Evolutionary conservation across 2,329 filamentous ascomycete species (phyloP).

Genomic region (Lachnellula arida): DNA sequence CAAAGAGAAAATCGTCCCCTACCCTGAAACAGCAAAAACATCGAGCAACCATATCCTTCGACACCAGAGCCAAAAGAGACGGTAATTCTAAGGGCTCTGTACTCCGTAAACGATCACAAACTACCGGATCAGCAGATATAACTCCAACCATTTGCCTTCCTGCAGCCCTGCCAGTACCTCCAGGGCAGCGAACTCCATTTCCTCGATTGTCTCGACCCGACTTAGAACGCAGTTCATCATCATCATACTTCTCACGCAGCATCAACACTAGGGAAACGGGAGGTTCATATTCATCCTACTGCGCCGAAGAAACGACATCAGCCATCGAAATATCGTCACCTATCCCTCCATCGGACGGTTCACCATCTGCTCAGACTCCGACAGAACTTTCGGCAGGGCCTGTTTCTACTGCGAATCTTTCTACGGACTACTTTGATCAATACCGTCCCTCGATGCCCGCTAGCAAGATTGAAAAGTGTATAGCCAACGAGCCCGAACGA

Average conservation of each 20-base stretch:
- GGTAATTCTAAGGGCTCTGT: not conserved
- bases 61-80: constrained; percentile 1
- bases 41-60: constrained; percentile 4
- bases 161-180: constrained; percentile 5
- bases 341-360: not conserved
- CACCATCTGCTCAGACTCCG: not conserved
- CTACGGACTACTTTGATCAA: constrained; percentile 18
- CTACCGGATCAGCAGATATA: constrained; percentile 1
- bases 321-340: not conserved
- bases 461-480: constrained; percentile 9
- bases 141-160: constrained; percentile 2
- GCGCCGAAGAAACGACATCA: not conserved
- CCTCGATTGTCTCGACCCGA: constrained; percentile 7
- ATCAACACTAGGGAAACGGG: not conserved
- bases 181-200: constrained; percentile 15
- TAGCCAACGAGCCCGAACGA: constrained; percentile 15
- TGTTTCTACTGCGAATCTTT: not conserved
- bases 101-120: constrained; percentile 3
- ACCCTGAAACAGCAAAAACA: not conserved
- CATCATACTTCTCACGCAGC: constrained; percentile 6
- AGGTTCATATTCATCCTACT: not conserved
- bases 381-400: not conserved
- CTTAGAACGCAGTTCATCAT: not conserved
- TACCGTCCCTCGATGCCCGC: constrained; percentile 10
- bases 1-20: not conserved